phyloP scores from a whole-genome alignment of 164 flowering plant species.

The Cinnamomum micranthum region DNA sequence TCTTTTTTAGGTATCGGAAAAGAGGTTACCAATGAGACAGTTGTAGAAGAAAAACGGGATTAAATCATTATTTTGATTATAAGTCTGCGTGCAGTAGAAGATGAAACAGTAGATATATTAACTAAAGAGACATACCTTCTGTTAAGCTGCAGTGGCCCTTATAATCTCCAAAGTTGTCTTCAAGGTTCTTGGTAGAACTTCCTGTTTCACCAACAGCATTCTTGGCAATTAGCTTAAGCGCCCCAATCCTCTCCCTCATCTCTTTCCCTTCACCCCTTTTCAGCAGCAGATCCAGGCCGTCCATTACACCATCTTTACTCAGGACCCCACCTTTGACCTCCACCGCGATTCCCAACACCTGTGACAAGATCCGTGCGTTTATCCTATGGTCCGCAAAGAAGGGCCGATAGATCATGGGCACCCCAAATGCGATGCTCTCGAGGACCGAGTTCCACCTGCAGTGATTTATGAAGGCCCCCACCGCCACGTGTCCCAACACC shows the following conservation, averaged over 20 bases:
- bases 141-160: not conserved
- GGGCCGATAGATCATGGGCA: conserved; percentile 31
- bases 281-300: conserved; percentile 12
- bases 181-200: conserved; percentile 11
- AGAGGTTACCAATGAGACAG: too few relatives aligned
- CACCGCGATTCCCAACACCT: conserved; percentile 15
- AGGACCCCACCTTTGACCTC: conserved; percentile 14
- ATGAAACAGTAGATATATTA: too few relatives aligned
- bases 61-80: too few relatives aligned
- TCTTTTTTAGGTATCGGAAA: too few relatives aligned
- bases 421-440: conserved; percentile 29
- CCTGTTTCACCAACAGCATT: conserved; percentile 19
- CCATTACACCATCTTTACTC: conserved; percentile 14
- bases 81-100: too few relatives aligned
- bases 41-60: too few relatives aligned
- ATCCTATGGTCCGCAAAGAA: conserved; percentile 28
- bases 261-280: conserved; percentile 12
- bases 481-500: conserved; percentile 18
- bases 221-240: conserved; percentile 15
- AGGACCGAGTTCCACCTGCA: conserved; percentile 37
- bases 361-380: conserved; percentile 18
- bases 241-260: conserved; percentile 16
- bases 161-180: not conserved
- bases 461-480: conserved; percentile 29
- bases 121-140: too few relatives aligned